These are phyloP conservation scores for Prunus campanulata DNA, from an alignment of 306 rosid species.

Conservation along the genomic window DNA sequence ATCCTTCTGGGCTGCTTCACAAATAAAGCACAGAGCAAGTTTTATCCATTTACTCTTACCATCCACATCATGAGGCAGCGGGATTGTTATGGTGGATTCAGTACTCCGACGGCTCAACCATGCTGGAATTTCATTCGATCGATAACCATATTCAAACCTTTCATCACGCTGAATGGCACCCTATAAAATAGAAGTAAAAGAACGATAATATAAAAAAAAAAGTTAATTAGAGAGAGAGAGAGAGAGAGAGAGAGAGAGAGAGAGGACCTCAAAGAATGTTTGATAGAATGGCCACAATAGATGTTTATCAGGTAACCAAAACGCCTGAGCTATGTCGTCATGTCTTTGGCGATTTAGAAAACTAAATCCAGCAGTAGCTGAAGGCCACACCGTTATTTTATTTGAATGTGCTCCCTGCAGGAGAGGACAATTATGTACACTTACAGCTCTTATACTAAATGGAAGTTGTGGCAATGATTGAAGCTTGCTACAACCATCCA, in stretches of 20 bases:
- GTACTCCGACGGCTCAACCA: not conserved
- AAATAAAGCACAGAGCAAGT: constrained; percentile 14
- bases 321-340: not conserved
- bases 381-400: not conserved
- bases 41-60: constrained; percentile 15
- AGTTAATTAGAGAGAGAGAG: not conserved
- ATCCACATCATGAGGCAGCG: not conserved
- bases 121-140: not conserved
- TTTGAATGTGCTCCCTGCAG: not conserved
- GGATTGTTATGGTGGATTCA: constrained; percentile 8
- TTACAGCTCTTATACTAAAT: not conserved
- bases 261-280: constrained; percentile 7
- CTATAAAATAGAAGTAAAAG: constrained; percentile 1
- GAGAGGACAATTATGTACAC: constrained; percentile 17
- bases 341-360: not conserved
- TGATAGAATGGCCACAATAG: not conserved
- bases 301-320: not conserved
- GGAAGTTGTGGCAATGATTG: constrained; percentile 9
- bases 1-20: not conserved
- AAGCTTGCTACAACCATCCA: constrained; percentile 17
- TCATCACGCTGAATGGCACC: not conserved
- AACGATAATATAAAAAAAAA: not conserved
- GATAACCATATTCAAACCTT: not conserved
- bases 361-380: constrained; percentile 6
- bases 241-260: not conserved